Evolutionary conservation across 352 stramenopile genomes (phyloP), one percentile per base, ranked within the genome.

Genomic region (Pythium dissimile): DNA sequence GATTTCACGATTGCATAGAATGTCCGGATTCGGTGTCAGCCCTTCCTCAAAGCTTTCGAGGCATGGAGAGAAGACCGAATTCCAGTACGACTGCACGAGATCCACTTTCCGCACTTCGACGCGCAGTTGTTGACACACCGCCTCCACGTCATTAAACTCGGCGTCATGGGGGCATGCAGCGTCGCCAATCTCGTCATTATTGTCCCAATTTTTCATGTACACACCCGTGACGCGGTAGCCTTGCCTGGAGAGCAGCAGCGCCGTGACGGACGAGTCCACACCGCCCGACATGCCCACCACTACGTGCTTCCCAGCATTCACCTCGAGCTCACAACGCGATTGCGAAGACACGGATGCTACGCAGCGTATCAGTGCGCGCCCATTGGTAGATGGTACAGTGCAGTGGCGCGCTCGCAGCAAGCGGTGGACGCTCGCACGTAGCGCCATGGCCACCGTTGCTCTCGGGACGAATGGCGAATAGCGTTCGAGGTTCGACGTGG

Each of bases 121-220:
- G 20, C 75, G 72, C 1, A 99, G 71, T 38, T 97, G 86, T 37
- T 87, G 21, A 32, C 95, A 97, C 16, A 99, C 96, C 18, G 78
- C 74, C 44, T 97, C 67, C 5, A 97, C 95, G 62, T 99, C 92
- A 34, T 93, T 72, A 56, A 90, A 96, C 65, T 99, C 97, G 41
- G 85, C 74, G 50, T 97, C 97, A 56, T 81, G 73, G 42, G 86
- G 88, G 64, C 86, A 98, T 2, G 77, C 84, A 8, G 76, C 77
- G 46, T 75, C 58, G 10, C 88, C 92, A 34, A 92, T 77, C 70
- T 99, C 96, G 50, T 98, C 94, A 20, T 85, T 88, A 18, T 79
- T 58, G 74, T 99, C 97, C 97, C 97, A 99, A 73, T 99, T 99
- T 63, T 96, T 97, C 97, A 99, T 99, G 73, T 98, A 98, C 37